Percentiles rank a stretch among this genome's conserved stretches.
Evolutionary conservation across 2,329 filamentous ascomycete species (phyloP).

Genomic region (Cercospora citrullina): DNA sequence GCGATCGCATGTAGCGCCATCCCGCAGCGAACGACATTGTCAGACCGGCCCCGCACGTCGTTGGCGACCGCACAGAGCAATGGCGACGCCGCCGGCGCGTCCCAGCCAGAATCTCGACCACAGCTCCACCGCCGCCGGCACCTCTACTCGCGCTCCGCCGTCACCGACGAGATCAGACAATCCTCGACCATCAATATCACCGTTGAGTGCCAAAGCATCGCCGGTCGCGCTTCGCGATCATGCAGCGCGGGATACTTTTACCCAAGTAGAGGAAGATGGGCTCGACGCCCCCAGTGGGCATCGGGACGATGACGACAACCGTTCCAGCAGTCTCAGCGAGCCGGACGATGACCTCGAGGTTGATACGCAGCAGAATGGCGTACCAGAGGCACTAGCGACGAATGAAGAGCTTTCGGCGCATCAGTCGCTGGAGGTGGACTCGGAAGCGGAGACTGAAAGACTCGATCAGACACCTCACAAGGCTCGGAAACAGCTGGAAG

Average conservation of each 20-base stretch:
- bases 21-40: not conserved
- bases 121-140: slow-evolving; percentile 5
- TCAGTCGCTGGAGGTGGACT: slow-evolving; percentile 55
- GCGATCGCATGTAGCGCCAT: not conserved
- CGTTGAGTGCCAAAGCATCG: slow-evolving; percentile 38
- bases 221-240: slow-evolving; percentile 29
- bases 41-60: not conserved
- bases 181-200: slow-evolving; percentile 37
- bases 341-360: slow-evolving; percentile 71
- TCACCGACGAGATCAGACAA: slow-evolving; percentile 22
- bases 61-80: not conserved
- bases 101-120: slow-evolving; percentile 8
- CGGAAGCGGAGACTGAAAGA: slow-evolving; percentile 92
- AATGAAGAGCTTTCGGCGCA: slow-evolving; percentile 21
- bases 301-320: slow-evolving; percentile 39
- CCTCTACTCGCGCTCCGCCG: slow-evolving; percentile 8
- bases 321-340: slow-evolving; percentile 90
- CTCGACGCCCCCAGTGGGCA: slow-evolving; percentile 12
- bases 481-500: slow-evolving; percentile 36
- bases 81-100: slow-evolving; percentile 5
- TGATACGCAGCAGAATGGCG: slow-evolving; percentile 23
- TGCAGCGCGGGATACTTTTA: not conserved
- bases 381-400: slow-evolving; percentile 2
- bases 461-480: slow-evolving; percentile 67
- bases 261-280: not conserved